phyloP scores from a whole-genome alignment of 2,329 filamentous ascomycete species.

The Chaetomiaceae sp. region DNA sequence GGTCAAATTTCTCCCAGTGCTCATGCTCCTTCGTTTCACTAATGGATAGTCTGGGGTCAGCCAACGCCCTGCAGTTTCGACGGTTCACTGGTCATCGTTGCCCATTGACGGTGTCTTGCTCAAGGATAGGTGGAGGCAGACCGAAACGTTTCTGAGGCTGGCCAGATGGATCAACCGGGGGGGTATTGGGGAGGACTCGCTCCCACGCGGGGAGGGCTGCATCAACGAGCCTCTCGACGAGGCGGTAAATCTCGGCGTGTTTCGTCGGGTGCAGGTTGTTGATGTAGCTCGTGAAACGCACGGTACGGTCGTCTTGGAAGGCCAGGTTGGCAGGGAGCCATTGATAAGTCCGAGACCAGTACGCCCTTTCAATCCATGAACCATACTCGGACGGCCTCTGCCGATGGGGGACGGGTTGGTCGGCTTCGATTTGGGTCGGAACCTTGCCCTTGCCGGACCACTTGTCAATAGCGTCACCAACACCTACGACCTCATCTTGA shows the following conservation, averaged over 20 bases:
- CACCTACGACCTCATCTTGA: constrained; percentile 29
- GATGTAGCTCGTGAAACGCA: constrained; percentile 40
- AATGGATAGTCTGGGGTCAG: too few relatives aligned
- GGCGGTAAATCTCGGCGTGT: constrained; percentile 31
- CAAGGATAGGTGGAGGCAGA: constrained; percentile 13
- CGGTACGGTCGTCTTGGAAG: constrained; percentile 28
- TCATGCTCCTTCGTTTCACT: neutral
- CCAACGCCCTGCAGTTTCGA: too few relatives aligned
- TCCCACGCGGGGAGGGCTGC: constrained; percentile 40
- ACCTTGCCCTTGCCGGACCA: constrained; percentile 26
- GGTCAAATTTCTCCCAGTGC: constrained; percentile 4
- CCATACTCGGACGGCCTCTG: neutral
- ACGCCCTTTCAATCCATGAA: neutral
- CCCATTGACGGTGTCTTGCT: too few relatives aligned
- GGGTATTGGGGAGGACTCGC: constrained; percentile 10
- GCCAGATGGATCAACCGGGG: neutral
- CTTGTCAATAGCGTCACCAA: constrained; percentile 25
- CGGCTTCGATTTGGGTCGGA: constrained; percentile 1
- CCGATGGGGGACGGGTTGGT: neutral
- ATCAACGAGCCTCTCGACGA: constrained; percentile 34
- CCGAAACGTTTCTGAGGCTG: neutral
- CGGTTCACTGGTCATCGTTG: too few relatives aligned
- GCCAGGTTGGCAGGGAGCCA: constrained; percentile 36
- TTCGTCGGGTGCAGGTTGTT: constrained; percentile 40
- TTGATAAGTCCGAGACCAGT: constrained; percentile 29